Base-by-base conservation (phyloP, 805 yeast genomes). In the Yamadazyma takamatsuzukensis region DNA sequence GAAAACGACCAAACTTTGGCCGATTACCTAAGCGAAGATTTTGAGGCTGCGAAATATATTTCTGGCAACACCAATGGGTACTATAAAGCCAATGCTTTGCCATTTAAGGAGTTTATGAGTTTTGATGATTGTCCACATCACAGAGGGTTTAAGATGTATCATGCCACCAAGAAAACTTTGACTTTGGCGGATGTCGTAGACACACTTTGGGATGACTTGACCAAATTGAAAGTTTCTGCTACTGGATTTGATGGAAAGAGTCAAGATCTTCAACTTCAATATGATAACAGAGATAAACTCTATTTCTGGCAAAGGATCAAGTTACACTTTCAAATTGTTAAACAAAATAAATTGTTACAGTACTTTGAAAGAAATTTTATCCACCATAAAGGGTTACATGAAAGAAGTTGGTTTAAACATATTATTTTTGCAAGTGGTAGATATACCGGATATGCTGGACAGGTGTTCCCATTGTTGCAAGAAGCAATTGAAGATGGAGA, bases 401-500 rank as follows among this genome's bases (percentile, higher is more conserved):
- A 64, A 21, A 62, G 86, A 42, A 53, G 54, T 5, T 79, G 83
- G 81, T 73, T 78, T 63, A 78, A 70, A 49, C 86, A 81, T 54
- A 61, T 78, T 17, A 59, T 81, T 0, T 78, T 67, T 52, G 83
- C 83, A 3, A 79, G 85, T 6, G 72, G 76, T 30, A 59, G 72
- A 39, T 58, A 43, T 18, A 61, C 71, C 10, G 84, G 83, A 0
- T 62, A 60, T 31, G 58, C 61, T 2, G 76, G 75, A 1, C 74
- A 67, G 31, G 62, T 77, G 1, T 57, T 80, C 27, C 85, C 89
- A 1, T 80, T 82, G 0, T 54, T 81, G 15, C 54, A 60, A 21
- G 86, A 79, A 38, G 76, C 83, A 1, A 41, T 78, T 10, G 67
- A 59, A 30, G 72, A 63, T 25, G 47, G 40, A 0, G 74, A 79